Conservation (phyloP, 1,284 basidiomycete species). For the Cerrena zonata region DNA sequence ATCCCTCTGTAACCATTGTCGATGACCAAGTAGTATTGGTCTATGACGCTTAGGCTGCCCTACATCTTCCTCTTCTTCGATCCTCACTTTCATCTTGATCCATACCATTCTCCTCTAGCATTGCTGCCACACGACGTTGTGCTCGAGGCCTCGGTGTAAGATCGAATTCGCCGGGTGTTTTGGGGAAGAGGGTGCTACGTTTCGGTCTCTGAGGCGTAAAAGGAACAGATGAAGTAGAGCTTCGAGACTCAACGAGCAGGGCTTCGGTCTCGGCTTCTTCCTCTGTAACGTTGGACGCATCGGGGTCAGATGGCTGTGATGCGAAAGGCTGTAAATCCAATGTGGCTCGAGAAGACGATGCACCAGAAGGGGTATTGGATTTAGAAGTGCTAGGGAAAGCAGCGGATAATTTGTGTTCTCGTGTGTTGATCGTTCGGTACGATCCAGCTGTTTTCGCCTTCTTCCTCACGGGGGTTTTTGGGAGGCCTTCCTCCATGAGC, state of each 20-base stretch:
- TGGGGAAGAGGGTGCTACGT: neutral
- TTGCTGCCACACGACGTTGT: neutral
- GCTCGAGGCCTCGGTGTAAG: slow-evolving; percentile 1
- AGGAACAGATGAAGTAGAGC: slow-evolving; percentile 11
- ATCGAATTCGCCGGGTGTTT: slow-evolving; percentile 5
- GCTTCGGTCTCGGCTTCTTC: neutral
- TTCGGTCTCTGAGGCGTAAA: slow-evolving; percentile 18
- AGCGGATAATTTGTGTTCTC: slow-evolving; percentile 1
- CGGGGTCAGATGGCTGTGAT: neutral
- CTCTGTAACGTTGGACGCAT: neutral
- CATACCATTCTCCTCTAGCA: neutral
- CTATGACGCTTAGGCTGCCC: slow-evolving; percentile 15
- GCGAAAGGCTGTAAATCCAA: slow-evolving; percentile 6
- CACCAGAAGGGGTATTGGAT: neutral
- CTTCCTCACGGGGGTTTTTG: slow-evolving; percentile 23
- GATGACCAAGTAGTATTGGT: slow-evolving; percentile 22
- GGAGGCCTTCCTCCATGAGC: slow-evolving; percentile 12
- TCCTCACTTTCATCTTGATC: slow-evolving; percentile 4
- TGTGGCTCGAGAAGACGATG: slow-evolving; percentile 5
- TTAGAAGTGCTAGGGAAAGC: neutral
- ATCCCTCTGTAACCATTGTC: slow-evolving; percentile 24
- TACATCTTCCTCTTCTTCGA: slow-evolving; percentile 12
- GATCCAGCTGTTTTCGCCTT: slow-evolving; percentile 15
- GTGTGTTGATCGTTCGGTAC: neutral
- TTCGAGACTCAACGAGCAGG: neutral